A percentile compares a stretch with the other conserved stretches of the same genome.
Evolutionary conservation across 257 asterid species (phyloP).

Genomic region (Paulownia fortunei): DNA sequence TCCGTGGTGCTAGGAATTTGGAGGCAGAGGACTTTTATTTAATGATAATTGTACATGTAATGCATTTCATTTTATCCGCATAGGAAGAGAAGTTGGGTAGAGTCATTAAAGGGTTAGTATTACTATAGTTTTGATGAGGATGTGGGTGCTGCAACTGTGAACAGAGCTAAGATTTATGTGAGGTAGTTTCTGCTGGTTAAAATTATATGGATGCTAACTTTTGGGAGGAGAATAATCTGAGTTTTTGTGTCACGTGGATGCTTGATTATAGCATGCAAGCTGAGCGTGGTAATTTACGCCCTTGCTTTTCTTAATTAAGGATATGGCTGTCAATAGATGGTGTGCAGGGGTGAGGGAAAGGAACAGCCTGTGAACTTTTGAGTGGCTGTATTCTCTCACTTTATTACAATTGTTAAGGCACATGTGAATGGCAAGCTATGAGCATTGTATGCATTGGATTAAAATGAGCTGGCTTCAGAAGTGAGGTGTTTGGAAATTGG

Average conservation of each 20-base stretch:
- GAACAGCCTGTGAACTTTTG: neutral
- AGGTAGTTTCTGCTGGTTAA: too few species aligned
- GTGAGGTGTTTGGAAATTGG: neutral
- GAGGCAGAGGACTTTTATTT: neutral
- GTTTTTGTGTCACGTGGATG: neutral
- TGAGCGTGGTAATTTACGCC: neutral
- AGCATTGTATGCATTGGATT: neutral
- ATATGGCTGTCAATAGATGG: neutral
- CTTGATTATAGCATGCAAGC: neutral
- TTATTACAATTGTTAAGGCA: neutral
- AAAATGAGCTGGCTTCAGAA: neutral
- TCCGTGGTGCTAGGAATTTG: neutral
- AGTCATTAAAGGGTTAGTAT: neutral
- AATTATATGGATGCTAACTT: neutral
- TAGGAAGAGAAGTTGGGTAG: neutral
- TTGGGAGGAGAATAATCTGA: neutral
- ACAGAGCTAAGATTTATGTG: neutral
- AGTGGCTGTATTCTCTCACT: neutral
- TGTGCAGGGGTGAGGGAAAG: neutral
- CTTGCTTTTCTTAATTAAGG: too few species aligned
- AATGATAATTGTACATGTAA: neutral
- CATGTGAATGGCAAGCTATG: neutral
- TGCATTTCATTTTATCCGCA: neutral
- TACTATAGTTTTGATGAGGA: neutral
- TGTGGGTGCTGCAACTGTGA: neutral